phyloP scores from a whole-genome alignment of 2,329 filamentous ascomycete genomes.

The Malbranchea cinnamomea region DNA sequence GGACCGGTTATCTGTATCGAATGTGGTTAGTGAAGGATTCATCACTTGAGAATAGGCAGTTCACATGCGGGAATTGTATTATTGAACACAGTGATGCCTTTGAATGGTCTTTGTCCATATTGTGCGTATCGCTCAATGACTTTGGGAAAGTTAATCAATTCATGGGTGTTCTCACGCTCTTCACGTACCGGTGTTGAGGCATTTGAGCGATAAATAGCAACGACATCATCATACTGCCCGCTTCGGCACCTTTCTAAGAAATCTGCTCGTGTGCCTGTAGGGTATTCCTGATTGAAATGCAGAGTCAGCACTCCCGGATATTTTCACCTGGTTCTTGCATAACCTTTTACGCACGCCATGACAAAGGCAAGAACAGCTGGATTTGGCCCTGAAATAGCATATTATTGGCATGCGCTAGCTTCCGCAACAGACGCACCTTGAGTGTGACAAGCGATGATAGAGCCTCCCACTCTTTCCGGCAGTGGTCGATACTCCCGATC shows the following conservation, averaged over 20 bases:
- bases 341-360: not conserved
- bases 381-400: too few relatives aligned
- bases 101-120: too few relatives aligned
- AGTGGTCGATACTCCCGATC: conserved; percentile 30
- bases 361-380: too few relatives aligned
- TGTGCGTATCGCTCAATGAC: too few relatives aligned
- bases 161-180: not conserved
- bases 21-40: too few relatives aligned
- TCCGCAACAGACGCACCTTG: conserved; percentile 27
- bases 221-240: conserved; percentile 41
- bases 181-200: conserved; percentile 33
- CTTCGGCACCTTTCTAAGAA: conserved; percentile 40
- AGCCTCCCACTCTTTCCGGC: conserved; percentile 29
- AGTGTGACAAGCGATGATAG: conserved; percentile 26
- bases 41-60: too few relatives aligned
- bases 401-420: too few relatives aligned
- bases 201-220: conserved; percentile 45
- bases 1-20: conserved; percentile 27
- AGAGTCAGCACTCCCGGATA: not conserved
- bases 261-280: conserved; percentile 36
- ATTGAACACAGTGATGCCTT: too few relatives aligned
- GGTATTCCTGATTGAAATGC: conserved; percentile 33
- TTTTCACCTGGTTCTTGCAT: not conserved
- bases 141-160: not conserved
- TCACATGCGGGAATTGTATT: too few relatives aligned